Percentiles rank a stretch among this genome's conserved stretches.
Conservation (phyloP, 176 grass and related monocot genomes). For the Zea luxurians region DNA sequence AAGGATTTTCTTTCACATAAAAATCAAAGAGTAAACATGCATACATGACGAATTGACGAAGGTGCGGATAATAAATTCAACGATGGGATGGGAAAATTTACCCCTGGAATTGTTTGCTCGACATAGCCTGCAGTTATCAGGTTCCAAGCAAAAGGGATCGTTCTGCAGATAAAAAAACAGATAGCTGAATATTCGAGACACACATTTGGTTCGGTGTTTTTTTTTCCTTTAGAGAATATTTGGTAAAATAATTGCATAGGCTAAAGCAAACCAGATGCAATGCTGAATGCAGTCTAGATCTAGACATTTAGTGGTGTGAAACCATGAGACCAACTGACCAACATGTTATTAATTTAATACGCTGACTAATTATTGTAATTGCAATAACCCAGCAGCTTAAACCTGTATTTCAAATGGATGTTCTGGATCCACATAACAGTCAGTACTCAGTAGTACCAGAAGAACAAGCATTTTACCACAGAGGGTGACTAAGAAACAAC, state of each 20-base stretch:
- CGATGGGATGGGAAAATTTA: slow-evolving; percentile 40
- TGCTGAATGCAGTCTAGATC: slow-evolving; percentile 10
- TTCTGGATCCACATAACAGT: slow-evolving; percentile 7
- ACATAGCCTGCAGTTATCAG: slow-evolving; percentile 93
- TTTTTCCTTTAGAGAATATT: not conserved
- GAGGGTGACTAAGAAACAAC: slow-evolving; percentile 8
- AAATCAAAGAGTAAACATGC: not conserved
- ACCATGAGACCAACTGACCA: slow-evolving; percentile 8
- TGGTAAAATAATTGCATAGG: not conserved
- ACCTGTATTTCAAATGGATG: not conserved
- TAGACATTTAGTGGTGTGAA: not conserved
- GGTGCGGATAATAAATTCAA: not conserved
- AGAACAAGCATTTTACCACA: not conserved
- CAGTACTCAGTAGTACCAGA: not conserved
- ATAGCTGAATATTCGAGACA: not conserved
- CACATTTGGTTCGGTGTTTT: not conserved
- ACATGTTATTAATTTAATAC: slow-evolving; percentile 3
- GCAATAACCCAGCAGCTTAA: not conserved
- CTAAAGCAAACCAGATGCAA: not conserved
- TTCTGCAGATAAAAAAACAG: slow-evolving; percentile 47
- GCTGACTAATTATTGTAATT: not conserved
- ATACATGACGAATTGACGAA: not conserved
- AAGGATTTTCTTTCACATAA: slow-evolving; percentile 3
- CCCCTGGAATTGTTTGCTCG: slow-evolving; percentile 88
- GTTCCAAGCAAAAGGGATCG: slow-evolving; percentile 97